Conservation (phyloP, 164 flowering plant genomes). For the Kalanchoe fedtschenkoi region DNA sequence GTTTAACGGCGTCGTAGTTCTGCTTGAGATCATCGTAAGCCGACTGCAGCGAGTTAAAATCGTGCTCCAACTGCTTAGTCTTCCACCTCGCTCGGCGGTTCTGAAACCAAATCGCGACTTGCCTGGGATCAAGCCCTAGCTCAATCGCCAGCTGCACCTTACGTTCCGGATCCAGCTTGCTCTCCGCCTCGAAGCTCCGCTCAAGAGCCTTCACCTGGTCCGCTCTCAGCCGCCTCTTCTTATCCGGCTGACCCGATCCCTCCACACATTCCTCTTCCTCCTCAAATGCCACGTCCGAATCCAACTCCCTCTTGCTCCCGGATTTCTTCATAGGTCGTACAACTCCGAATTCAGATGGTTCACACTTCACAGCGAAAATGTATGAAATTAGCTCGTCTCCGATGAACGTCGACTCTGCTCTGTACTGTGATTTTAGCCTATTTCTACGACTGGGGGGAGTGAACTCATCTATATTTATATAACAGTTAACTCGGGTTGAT, state of each 20-base stretch:
- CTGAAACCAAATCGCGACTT: slow-evolving; percentile 96
- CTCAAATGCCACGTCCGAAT: neutral
- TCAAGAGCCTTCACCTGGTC: slow-evolving; percentile 87
- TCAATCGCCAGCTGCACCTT: slow-evolving; percentile 77
- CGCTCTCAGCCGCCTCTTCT: slow-evolving; percentile 56
- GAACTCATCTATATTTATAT: too few relatives aligned
- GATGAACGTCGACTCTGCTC: too few relatives aligned
- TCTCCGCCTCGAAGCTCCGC: slow-evolving; percentile 71
- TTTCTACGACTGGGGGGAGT: too few relatives aligned
- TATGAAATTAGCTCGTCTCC: too few relatives aligned
- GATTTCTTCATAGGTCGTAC: neutral
- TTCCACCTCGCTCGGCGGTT: slow-evolving; percentile 93
- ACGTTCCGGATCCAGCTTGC: slow-evolving; percentile 86
- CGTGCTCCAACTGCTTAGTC: slow-evolving; percentile 76
- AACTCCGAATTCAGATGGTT: too few relatives aligned
- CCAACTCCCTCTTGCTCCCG: neutral
- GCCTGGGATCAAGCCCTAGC: slow-evolving; percentile 77
- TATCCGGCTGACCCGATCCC: slow-evolving; percentile 45
- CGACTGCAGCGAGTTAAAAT: slow-evolving; percentile 48
- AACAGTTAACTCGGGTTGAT: too few relatives aligned
- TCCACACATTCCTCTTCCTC: slow-evolving; percentile 38
- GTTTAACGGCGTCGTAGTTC: slow-evolving; percentile 43
- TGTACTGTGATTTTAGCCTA: too few relatives aligned
- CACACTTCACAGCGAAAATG: too few relatives aligned
- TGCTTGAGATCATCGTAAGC: slow-evolving; percentile 46